A percentile compares a stretch with the other conserved stretches of the same genome.
Evolutionary conservation across 2,329 filamentous ascomycete species (phyloP).

Genomic region (Mycosphaerella arachidis): DNA sequence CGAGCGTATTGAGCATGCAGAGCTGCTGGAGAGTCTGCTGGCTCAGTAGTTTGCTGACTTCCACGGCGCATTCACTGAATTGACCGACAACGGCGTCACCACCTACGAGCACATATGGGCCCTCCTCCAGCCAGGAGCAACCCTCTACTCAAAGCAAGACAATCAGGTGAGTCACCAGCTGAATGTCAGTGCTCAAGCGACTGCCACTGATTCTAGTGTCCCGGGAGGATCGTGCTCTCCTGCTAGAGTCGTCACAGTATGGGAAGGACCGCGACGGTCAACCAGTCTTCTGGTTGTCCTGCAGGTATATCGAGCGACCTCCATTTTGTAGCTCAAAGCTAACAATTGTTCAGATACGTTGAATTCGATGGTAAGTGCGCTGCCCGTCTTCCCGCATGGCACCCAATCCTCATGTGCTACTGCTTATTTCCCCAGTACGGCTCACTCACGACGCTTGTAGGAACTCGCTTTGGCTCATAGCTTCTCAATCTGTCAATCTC

Average conservation of each 20-base stretch:
- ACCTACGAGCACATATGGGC: slow-evolving; percentile 35
- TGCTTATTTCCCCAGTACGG: too few relatives aligned
- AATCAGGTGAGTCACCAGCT: slow-evolving; percentile 23
- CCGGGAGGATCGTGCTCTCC: slow-evolving; percentile 29
- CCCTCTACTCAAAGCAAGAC: slow-evolving; percentile 36
- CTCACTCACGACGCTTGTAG: too few relatives aligned
- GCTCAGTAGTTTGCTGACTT: slow-evolving; percentile 39
- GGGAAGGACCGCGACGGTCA: slow-evolving; percentile 33
- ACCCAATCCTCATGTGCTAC: too few relatives aligned
- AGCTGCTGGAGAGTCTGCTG: slow-evolving; percentile 37
- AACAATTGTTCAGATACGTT: slow-evolving; percentile 20
- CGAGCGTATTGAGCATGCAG: slow-evolving; percentile 33
- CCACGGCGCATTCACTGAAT: slow-evolving; percentile 40
- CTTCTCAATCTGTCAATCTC: slow-evolving; percentile 28
- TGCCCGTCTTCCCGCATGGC: too few relatives aligned
- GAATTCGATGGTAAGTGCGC: slow-evolving; percentile 36
- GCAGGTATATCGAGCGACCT: slow-evolving; percentile 7
- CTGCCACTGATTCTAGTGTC: too few relatives aligned
- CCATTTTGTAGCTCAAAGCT: too few relatives aligned
- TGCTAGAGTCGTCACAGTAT: slow-evolving; percentile 29
- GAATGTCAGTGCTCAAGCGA: too few relatives aligned
- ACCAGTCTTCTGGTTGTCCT: slow-evolving; percentile 36
- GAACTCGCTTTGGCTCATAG: slow-evolving; percentile 31
- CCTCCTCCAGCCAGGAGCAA: slow-evolving; percentile 30
- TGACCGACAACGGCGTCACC: slow-evolving; percentile 32